These are phyloP conservation scores for Rehmannia glutinosa DNA, from an alignment of 257 asterid species.

Conservation along the genomic window DNA sequence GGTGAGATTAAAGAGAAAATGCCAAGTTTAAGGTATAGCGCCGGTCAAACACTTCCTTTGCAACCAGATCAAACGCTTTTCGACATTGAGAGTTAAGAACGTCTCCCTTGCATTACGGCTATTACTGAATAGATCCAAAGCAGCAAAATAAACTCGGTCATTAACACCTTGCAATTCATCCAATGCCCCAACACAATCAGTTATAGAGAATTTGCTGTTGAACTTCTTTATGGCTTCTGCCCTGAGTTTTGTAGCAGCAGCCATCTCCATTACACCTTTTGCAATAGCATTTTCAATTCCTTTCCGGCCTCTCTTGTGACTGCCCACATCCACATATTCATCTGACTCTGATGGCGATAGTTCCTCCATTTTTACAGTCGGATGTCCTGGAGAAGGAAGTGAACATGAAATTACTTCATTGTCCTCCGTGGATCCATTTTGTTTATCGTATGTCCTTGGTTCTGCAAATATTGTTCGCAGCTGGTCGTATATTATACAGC, in stretches of 20 bases:
- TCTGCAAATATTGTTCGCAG: constrained; percentile 48
- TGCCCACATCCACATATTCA: constrained; percentile 29
- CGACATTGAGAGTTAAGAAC: constrained; percentile 56
- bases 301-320: constrained; percentile 62
- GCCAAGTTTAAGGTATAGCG: constrained; percentile 6
- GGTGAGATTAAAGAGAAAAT: neutral
- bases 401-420: constrained; percentile 26
- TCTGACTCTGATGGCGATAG: constrained; percentile 59
- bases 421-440: constrained; percentile 33
- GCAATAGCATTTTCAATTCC: constrained; percentile 72
- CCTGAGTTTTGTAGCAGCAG: constrained; percentile 63
- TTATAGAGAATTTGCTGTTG: constrained; percentile 43
- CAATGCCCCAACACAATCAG: constrained; percentile 61
- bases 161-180: constrained; percentile 56
- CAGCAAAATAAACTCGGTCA: constrained; percentile 56
- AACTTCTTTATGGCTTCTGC: constrained; percentile 47
- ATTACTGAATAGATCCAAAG: constrained; percentile 67
- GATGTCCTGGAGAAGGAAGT: constrained; percentile 26
- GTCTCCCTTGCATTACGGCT: constrained; percentile 64
- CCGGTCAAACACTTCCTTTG: constrained; percentile 39
- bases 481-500: constrained; percentile 63
- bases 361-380: constrained; percentile 31
- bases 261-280: constrained; percentile 71
- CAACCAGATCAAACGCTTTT: constrained; percentile 70
- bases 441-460: constrained; percentile 26